Evolutionary conservation across 78 protist genomes (phyloP).

Genomic region (Tieghemostelium lacteum): DNA sequence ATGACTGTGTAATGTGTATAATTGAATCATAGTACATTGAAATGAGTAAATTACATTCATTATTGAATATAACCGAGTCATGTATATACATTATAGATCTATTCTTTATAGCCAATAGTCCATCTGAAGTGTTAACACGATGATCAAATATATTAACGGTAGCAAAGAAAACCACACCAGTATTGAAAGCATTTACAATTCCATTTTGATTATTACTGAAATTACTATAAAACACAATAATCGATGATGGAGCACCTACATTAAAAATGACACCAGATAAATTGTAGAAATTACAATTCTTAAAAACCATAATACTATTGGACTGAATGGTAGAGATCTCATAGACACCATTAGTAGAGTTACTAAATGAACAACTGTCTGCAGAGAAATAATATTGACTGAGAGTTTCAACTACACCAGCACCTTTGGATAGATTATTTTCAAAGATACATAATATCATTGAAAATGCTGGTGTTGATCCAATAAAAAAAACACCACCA

Average conservation of each 20-base stretch:
- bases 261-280: not conserved
- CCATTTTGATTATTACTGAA: not conserved
- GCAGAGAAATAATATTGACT: not conserved
- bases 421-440: conserved; percentile 1
- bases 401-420: not conserved
- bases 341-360: not conserved
- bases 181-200: conserved; percentile 30
- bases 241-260: not conserved
- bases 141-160: not conserved
- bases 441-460: not conserved
- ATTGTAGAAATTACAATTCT: not conserved
- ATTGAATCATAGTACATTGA: not conserved
- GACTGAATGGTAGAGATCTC: not conserved
- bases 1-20: not conserved
- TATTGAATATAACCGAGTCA: not conserved
- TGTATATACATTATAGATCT: not conserved
- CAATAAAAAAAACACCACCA: conserved; percentile 18
- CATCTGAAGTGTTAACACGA: not conserved
- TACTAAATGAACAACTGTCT: conserved; percentile 4
- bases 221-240: not conserved
- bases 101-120: conserved; percentile 3
- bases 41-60: not conserved
- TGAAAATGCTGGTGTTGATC: not conserved
- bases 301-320: not conserved
- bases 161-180: conserved; percentile 18